Percentiles rank a stretch among this genome's conserved stretches.
Conservation (phyloP, 345 rosid species). For the Acer negundo region DNA sequence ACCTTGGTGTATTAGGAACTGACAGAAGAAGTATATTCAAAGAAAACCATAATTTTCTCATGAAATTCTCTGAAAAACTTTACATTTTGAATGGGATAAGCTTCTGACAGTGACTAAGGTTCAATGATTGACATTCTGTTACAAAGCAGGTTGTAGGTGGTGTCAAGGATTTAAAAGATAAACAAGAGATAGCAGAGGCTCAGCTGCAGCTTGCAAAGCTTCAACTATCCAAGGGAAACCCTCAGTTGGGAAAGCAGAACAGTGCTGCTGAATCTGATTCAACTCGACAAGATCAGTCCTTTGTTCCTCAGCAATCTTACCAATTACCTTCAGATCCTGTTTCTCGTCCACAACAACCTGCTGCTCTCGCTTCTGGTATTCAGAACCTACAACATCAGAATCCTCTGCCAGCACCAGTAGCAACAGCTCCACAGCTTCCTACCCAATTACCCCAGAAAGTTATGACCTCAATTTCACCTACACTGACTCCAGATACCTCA, state of each 20-base stretch:
- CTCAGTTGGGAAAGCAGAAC: conserved; percentile 29
- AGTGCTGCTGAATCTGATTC: conserved; percentile 26
- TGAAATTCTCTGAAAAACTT: neutral
- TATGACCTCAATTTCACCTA: conserved; percentile 18
- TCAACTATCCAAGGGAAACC: conserved; percentile 26
- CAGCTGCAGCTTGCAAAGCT: conserved; percentile 43
- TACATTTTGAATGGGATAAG: neutral
- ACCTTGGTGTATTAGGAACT: neutral
- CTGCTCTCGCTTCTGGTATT: conserved; percentile 18
- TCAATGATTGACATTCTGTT: neutral
- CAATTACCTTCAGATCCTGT: conserved; percentile 24
- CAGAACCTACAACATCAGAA: conserved; percentile 21
- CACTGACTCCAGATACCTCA: conserved; percentile 22
- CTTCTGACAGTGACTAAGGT: neutral
- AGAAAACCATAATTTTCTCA: neutral
- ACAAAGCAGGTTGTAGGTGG: conserved; percentile 45
- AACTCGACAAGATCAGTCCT: conserved; percentile 22
- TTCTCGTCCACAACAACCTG: conserved; percentile 23
- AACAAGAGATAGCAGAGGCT: conserved; percentile 58
- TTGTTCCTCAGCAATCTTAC: conserved; percentile 35
- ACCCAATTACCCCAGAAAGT: conserved; percentile 22
- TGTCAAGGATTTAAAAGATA: conserved; percentile 53
- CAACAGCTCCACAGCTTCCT: conserved; percentile 36
- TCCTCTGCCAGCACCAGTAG: conserved; percentile 23
- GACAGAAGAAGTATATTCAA: neutral